Conservation (phyloP, 1,284 basidiomycete species). For the Rhodofomes roseus region DNA sequence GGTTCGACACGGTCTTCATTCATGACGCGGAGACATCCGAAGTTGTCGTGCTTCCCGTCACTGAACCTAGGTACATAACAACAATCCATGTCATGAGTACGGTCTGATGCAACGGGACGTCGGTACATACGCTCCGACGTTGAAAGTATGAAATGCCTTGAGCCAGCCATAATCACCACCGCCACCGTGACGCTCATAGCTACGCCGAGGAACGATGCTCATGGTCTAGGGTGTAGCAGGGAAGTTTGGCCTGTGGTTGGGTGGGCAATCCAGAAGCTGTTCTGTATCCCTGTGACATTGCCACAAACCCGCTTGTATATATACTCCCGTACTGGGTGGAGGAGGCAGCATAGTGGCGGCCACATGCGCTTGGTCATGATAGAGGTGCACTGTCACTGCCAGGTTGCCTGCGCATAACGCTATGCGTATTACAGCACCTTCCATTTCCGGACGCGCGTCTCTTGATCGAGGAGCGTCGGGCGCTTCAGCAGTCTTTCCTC, state of each 20-base stretch:
- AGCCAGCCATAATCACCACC: slow-evolving; percentile 78
- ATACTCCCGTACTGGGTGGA: neutral
- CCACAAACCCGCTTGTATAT: neutral
- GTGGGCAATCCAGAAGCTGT: neutral
- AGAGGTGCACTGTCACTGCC: neutral
- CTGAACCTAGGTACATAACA: slow-evolving; percentile 50
- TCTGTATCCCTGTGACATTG: too few relatives aligned
- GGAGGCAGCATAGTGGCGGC: too few relatives aligned
- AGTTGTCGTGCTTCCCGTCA: slow-evolving; percentile 51
- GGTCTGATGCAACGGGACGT: neutral
- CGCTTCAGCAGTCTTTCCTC: neutral
- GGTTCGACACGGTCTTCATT: slow-evolving; percentile 89
- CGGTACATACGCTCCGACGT: slow-evolving; percentile 64
- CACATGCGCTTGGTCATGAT: neutral
- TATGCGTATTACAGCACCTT: too few relatives aligned
- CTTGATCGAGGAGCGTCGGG: neutral
- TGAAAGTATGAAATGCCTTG: slow-evolving; percentile 87
- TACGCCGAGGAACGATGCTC: slow-evolving; percentile 53
- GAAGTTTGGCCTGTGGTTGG: neutral
- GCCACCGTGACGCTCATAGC: slow-evolving; percentile 69
- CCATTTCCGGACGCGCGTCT: neutral
- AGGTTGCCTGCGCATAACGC: too few relatives aligned
- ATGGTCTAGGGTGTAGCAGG: slow-evolving; percentile 16
- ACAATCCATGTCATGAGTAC: neutral
- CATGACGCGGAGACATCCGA: slow-evolving; percentile 68